Base-by-base conservation (phyloP, 768 basidiomycete species). In the Boletus sp. region DNA sequence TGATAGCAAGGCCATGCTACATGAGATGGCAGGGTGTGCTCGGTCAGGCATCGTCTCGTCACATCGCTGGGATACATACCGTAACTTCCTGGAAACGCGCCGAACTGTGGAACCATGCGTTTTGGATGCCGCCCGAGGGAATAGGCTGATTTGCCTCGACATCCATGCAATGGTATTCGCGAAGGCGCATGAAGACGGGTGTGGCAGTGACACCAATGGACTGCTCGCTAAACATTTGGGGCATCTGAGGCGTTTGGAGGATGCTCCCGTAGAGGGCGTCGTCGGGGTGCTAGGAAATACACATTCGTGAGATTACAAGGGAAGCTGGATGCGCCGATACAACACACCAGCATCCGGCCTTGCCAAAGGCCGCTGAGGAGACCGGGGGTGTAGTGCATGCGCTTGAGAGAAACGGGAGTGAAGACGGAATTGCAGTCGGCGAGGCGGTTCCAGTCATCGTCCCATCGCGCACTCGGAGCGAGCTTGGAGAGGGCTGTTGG, bases 341-440 rank as follows among this genome's bases (percentile, higher is more conserved):
- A n/a, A 78, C 83, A 54, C 50, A 87, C 85, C 51, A 83, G 70
- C 67, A 85, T 76, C 19, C 81, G 74, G 4, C 88, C 87, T 54
- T 83, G 77, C 83, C 82, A 88, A 6, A 79, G 70, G 3, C 86
- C 86, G 21, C 65, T 68, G 60, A 87, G 70, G 3, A 73, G 63
- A 7, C 86, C 87, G 0, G 75, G 76, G 3, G 74, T 74, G 64
- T 82, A 84, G 21, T 72, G 70, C 9, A 54, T 57, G 15, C 70
- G 70, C 49, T 71, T 65, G 30, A 70, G 61, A 0, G 69, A 68
- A 8, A 64, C 40, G 27, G 55, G 45, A 2, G 53, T 55, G 49
- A 68, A 73, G 15, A 77, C 60, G 48, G 79, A 70, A 33, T 62
- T 71, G 58, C 84, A 85, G 35, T 75, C 65, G 4, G 75, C 71